phyloP scores from a whole-genome alignment of 148 eudicot genomes.

The Heliosperma pusillum region DNA sequence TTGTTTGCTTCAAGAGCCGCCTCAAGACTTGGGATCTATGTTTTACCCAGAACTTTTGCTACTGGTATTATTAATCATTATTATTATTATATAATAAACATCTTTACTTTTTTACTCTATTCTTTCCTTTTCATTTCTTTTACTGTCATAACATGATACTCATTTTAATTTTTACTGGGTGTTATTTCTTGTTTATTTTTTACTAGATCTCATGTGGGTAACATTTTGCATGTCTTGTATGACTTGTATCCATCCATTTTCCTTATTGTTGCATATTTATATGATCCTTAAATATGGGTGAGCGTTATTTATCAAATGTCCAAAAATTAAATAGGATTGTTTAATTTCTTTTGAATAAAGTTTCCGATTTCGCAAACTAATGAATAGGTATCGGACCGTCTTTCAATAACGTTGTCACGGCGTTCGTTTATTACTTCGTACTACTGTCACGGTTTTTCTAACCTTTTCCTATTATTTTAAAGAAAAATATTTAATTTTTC shows the following conservation, averaged over 20 bases:
- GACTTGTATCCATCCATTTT: background rate
- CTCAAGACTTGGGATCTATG: conserved; percentile 55
- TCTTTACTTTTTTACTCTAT: background rate
- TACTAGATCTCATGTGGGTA: conserved; percentile 26
- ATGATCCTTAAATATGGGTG: background rate
- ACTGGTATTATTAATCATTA: conserved; percentile 44
- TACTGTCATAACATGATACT: background rate
- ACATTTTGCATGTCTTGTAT: background rate
- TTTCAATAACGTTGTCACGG: no score
- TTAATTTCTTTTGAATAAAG: background rate
- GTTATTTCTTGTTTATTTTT: background rate
- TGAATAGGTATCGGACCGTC: no score
- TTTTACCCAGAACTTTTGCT: conserved; percentile 52
- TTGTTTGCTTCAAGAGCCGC: conserved; percentile 63
- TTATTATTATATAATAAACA: no score
- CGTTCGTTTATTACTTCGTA: no score
- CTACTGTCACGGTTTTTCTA: no score
- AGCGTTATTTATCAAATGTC: background rate
- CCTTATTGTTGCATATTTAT: background rate
- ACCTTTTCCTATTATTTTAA: no score
- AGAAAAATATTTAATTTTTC: no score
- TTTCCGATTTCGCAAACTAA: background rate
- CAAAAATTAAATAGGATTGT: background rate
- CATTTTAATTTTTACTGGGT: background rate
- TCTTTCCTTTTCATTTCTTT: background rate